phyloP scores from a whole-genome alignment of 2,329 filamentous ascomycete genomes.

The Penicillium decumbens region DNA sequence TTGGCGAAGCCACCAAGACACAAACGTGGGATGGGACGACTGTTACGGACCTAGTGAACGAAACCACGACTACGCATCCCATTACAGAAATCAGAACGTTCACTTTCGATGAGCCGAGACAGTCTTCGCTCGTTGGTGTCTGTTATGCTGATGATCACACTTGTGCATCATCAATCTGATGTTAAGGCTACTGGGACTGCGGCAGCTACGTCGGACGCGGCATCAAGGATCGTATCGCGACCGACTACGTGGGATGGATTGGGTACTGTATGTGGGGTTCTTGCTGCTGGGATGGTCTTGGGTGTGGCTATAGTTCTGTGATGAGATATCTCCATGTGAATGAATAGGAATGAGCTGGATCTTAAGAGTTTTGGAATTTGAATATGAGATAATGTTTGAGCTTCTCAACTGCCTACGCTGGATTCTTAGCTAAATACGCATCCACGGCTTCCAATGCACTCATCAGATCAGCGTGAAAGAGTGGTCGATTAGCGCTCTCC shows the following conservation, averaged over 20 bases:
- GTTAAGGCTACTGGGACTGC: no score
- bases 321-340: conserved; percentile 32
- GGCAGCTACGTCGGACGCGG: no score
- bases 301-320: not conserved
- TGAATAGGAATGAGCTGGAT: conserved; percentile 27
- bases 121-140: no score
- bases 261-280: not conserved
- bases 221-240: not conserved
- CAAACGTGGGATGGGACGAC: no score
- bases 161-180: no score
- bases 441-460: not conserved
- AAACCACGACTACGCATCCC: no score
- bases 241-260: not conserved
- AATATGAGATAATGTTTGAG: not conserved
- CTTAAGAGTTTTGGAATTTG: not conserved
- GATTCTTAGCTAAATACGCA: not conserved
- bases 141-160: no score
- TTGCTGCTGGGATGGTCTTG: not conserved
- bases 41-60: no score
- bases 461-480: not conserved
- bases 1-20: no score
- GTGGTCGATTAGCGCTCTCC: conserved; percentile 36
- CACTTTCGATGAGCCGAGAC: no score
- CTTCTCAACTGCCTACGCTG: not conserved
- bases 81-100: no score